Evolutionary conservation across 192 early-diverging fungal genomes (phyloP), one percentile per base, ranked within the genome.

Genomic region (Coemansia sp.): DNA sequence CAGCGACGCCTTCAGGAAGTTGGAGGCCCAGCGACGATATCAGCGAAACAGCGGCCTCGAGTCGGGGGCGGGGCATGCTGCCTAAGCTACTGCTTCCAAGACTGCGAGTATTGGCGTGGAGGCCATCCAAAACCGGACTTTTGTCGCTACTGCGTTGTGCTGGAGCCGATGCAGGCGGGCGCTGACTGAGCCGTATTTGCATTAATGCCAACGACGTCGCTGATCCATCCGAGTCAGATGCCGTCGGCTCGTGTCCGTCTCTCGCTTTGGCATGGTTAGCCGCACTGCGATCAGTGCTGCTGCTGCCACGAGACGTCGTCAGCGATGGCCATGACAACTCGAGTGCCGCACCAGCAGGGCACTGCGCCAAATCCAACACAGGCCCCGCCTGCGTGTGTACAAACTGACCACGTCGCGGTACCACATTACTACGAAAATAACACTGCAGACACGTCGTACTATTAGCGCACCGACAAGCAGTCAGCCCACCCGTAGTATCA

Each of bases 371-470:
- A 23, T 73, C 76, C 44, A 79, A 54, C 59, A 72, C 57, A 5
- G 76, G 76, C 9, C 76, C 76, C 0, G 71, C 71, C 19, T 66
- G 55, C 10, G 76, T 79, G 32, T 79, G 76, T 56, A 79, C 76
- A 67, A 73, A 79, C 25, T 73, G 67, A 10, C 67, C 68, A 23
- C 61, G 68, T 23, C 68, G 60, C 7, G 61, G 60, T 18, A 62
- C 51, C 1, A 62, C 67, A n/a, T 27, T 64, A 27, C 53, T 32
- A 18, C 28, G 62, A 21, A 64, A 64, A 26, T 64, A 64, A 34
- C 68, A 69, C 60, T 69, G 68, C 49, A 62, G n/a, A 16, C 68
- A 69, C 1, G 68, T 50, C 19, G 9, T 25, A 12, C 31, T 27
- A 10, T 64, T 24, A 1, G 54, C 52, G 25, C 52, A 64, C 3